Conservation (phyloP, 352 stramenopile species). For the Globisporangium irregulare region DNA sequence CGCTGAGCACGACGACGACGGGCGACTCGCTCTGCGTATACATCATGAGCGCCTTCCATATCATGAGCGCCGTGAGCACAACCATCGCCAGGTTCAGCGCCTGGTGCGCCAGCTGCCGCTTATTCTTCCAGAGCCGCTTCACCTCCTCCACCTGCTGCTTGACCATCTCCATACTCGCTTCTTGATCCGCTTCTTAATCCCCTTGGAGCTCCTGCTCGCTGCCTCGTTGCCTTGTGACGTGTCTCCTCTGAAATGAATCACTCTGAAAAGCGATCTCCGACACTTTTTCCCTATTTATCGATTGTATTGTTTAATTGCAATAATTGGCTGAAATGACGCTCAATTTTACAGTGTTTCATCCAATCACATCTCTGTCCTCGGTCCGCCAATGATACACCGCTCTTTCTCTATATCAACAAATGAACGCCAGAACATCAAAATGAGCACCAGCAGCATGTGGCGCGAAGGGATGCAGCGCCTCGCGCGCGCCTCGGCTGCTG, state of each 20-base stretch:
- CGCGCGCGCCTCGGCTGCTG: background rate
- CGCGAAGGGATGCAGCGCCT: slow-evolving; percentile 9
- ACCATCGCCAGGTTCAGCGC: slow-evolving; percentile 98
- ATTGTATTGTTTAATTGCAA: too few species aligned
- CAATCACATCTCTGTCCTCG: background rate
- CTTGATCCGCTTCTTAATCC: background rate
- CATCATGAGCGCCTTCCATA: slow-evolving; percentile 99
- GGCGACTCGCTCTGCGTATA: slow-evolving; percentile 96
- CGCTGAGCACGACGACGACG: slow-evolving; percentile 98
- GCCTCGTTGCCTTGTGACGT: background rate
- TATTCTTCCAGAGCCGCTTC: slow-evolving; percentile 98
- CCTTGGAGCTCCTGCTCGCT: background rate
- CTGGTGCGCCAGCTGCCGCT: slow-evolving; percentile 96
- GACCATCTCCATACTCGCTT: slow-evolving; percentile 49
- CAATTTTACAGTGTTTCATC: background rate
- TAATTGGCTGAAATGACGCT: background rate
- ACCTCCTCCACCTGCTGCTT: slow-evolving; percentile 93
- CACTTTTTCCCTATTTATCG: background rate
- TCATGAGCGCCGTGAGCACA: slow-evolving; percentile 98
- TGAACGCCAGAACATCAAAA: background rate
- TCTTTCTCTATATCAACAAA: background rate
- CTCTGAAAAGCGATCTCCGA: background rate
- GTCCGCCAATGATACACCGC: background rate
- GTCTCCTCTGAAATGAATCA: background rate
- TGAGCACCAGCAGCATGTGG: slow-evolving; percentile 1